Percentiles rank a stretch among this genome's conserved stretches.
Conservation (phyloP, 169 alveolate genomes). For the Neospora caninum region DNA sequence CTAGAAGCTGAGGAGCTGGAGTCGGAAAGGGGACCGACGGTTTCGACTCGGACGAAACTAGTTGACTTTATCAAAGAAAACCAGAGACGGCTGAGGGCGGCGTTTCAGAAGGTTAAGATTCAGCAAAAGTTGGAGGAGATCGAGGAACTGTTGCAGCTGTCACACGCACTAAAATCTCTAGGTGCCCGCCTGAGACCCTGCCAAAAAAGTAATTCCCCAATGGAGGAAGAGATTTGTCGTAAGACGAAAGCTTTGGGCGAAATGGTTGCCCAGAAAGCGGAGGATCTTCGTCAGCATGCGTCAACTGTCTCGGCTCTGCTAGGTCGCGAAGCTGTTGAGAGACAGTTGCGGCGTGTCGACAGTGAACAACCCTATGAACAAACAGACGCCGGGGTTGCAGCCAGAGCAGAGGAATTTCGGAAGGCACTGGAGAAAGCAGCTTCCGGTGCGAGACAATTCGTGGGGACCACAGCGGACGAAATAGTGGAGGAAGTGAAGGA, state of each 20-base stretch:
- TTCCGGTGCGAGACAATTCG: neutral
- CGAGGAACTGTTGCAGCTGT: neutral
- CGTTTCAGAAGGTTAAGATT: neutral
- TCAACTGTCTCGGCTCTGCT: neutral
- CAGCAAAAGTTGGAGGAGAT: neutral
- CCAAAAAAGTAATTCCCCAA: neutral
- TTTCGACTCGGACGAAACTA: neutral
- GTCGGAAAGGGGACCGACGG: neutral
- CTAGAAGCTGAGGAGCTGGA: neutral
- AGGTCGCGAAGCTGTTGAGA: neutral
- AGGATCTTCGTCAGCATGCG: neutral
- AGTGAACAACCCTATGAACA: neutral
- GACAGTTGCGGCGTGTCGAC: neutral
- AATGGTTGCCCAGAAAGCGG: neutral
- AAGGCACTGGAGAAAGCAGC: neutral
- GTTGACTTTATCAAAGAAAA: neutral
- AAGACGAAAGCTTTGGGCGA: neutral
- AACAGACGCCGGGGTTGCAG: neutral
- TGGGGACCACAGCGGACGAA: neutral
- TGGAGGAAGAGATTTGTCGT: neutral
- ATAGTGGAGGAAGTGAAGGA: neutral
- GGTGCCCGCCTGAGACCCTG: neutral
- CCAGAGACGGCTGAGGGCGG: neutral
- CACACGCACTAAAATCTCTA: neutral
- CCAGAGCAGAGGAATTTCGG: neutral